Conservation (phyloP, 768 basidiomycete genomes). For the Trametes villosa region DNA sequence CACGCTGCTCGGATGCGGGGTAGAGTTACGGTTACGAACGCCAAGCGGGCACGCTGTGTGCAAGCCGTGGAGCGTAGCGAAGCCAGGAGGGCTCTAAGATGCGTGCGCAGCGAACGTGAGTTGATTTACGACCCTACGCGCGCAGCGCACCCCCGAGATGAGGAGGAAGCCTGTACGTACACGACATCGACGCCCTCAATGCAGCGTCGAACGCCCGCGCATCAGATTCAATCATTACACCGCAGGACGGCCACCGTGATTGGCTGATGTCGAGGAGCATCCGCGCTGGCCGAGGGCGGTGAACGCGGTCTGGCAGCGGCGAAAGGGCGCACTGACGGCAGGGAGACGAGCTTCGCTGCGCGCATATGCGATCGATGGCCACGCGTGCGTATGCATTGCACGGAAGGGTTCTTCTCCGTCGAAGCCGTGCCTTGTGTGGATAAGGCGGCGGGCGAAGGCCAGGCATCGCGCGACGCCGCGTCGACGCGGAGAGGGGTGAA, state of each 20-base stretch:
- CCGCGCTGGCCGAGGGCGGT: neutral
- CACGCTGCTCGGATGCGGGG: neutral
- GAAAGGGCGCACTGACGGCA: neutral
- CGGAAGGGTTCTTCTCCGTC: conserved; percentile 6
- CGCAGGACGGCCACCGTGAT: neutral
- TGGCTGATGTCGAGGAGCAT: neutral
- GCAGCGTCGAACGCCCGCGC: neutral
- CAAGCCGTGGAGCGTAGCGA: neutral
- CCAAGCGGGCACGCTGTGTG: neutral
- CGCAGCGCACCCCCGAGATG: too few relatives aligned
- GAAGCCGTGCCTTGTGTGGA: conserved; percentile 4
- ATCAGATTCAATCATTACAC: neutral
- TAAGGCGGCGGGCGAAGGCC: neutral
- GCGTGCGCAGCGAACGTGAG: too few relatives aligned
- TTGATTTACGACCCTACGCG: too few relatives aligned
- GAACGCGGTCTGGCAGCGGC: neutral
- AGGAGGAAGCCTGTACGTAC: too few relatives aligned
- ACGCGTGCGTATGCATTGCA: neutral
- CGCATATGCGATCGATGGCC: neutral
- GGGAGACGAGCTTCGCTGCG: neutral
- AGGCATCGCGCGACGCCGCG: neutral
- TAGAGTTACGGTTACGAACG: neutral
- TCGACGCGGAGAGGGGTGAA: conserved; percentile 1
- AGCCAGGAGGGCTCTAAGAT: too few relatives aligned
- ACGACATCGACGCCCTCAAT: too few relatives aligned